Percentiles rank a stretch among this genome's conserved stretches.
phyloP scores from a whole-genome alignment of 2,329 filamentous ascomycete genomes.

The Alternaria atra region DNA sequence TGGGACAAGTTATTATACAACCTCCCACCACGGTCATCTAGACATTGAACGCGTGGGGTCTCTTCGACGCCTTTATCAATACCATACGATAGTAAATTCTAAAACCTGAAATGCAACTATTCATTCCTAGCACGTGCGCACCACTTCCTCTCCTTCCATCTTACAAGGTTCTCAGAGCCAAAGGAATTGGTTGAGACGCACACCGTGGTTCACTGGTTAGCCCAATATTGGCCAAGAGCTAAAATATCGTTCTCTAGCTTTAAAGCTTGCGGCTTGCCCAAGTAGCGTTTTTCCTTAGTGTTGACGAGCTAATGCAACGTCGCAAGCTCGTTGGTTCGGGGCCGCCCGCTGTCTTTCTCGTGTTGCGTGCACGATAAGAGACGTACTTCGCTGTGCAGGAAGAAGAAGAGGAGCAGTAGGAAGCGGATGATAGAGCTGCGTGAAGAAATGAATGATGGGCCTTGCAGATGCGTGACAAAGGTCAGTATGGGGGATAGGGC shows the following conservation, averaged over 20 bases:
- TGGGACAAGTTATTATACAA: no score
- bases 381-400: neutral
- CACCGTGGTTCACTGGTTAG: neutral
- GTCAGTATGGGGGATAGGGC: neutral
- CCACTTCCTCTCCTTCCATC: neutral
- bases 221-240: neutral
- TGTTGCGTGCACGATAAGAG: constrained; percentile 1
- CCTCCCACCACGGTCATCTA: neutral
- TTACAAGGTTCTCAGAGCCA: neutral
- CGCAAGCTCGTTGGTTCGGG: constrained; percentile 1
- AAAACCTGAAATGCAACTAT: neutral
- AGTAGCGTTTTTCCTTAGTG: neutral
- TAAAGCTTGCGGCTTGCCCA: neutral
- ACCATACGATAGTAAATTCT: neutral
- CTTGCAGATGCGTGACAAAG: neutral
- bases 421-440: neutral
- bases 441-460: neutral
- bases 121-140: neutral
- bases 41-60: neutral
- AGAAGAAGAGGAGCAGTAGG: neutral
- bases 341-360: constrained; percentile 6
- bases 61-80: neutral
- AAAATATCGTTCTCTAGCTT: neutral
- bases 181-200: constrained; percentile 4
- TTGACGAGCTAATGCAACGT: neutral